Conservation (phyloP, 768 basidiomycete species). For the Tephrocybe sp. region DNA sequence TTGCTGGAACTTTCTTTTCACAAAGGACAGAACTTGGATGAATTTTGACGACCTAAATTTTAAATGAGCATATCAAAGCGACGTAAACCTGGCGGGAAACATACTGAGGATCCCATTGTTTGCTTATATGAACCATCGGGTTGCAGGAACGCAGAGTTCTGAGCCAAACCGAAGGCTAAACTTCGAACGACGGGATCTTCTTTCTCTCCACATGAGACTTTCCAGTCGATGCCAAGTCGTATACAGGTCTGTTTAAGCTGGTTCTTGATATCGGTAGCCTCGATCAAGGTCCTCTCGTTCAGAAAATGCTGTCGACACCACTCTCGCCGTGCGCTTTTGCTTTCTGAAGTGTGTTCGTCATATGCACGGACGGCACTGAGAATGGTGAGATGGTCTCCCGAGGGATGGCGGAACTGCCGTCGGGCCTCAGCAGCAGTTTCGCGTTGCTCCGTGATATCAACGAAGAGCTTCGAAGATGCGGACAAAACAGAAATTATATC, state of each 20-base stretch:
- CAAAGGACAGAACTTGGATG: conserved; percentile 85
- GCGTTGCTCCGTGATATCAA: conserved; percentile 73
- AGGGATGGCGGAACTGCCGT: conserved; percentile 74
- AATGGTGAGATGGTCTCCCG: conserved; percentile 90
- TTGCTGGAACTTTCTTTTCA: conserved; percentile 80
- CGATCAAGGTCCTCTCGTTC: conserved; percentile 76
- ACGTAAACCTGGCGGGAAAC: conserved; percentile 18
- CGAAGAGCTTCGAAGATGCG: conserved; percentile 76
- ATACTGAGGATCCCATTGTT: conserved; percentile 65
- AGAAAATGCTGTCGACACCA: conserved; percentile 89
- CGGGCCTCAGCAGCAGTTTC: conserved; percentile 70
- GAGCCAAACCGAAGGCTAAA: conserved; percentile 72
- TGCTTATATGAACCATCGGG: conserved; percentile 88
- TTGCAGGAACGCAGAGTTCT: conserved; percentile 81
- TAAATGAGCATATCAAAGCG: not conserved
- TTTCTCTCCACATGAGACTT: conserved; percentile 54
- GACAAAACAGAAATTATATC: conserved; percentile 85
- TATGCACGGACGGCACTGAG: conserved; percentile 85
- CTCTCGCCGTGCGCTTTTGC: conserved; percentile 46
- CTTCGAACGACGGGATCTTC: conserved; percentile 69
- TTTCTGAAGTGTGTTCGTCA: conserved; percentile 53
- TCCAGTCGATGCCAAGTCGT: conserved; percentile 59
- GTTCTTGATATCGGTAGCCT: conserved; percentile 75
- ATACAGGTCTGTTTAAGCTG: conserved; percentile 72
- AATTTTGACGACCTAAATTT: conserved; percentile 71